Evolutionary conservation across 228 moss, liverwort and hornwort species (phyloP), one percentile per base, ranked within the genome.

Genomic region (Sphagnum magellanicum): DNA sequence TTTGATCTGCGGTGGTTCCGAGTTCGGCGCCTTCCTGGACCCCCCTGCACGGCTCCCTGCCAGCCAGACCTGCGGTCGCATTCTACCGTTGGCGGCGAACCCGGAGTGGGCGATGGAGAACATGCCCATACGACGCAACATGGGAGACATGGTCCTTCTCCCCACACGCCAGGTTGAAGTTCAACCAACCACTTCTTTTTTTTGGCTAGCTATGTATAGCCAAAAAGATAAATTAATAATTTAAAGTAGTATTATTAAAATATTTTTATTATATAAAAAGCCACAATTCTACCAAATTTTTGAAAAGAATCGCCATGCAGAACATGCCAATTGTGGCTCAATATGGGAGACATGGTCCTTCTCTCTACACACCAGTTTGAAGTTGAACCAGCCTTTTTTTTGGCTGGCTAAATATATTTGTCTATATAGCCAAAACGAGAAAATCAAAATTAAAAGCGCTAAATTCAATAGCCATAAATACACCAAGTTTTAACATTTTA

Each of bases 271-370:
- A 32, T 32, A 32, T 32, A 32, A 32, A 32, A 32, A 32, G 32
- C 32, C 32, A 32, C 32, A 32, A 32, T 32, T 32, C 32, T 2
- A 32, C 32, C 32, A 32, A 32, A 32, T 2, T 1, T 32, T 32
- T 32, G 32, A 32, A 32, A 32, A 32, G 32, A 2, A 32, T 32
- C 32, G 73, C 74, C 4, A 79, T 80, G 77, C 81, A 84, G 52
- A 61, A 52, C 11, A 84, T 87, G 84, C 87, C 87, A 6, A 53
- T 63, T 32, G 63, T 76, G 77, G 1, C 73, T 83, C 48, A 52
- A 49, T 5, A 87, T 87, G 87, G 87, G 87, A 6, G 87, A 87
- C 79, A 87, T 87, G 87, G 7, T 87, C 11, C 17, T 87, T 6
- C 72, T 79, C 0, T 84, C 87, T 0, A 51, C 70, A 32, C 3